Evolutionary conservation across 2,329 filamentous ascomycete genomes (phyloP).

Genomic region (Alternaria brassicae): DNA sequence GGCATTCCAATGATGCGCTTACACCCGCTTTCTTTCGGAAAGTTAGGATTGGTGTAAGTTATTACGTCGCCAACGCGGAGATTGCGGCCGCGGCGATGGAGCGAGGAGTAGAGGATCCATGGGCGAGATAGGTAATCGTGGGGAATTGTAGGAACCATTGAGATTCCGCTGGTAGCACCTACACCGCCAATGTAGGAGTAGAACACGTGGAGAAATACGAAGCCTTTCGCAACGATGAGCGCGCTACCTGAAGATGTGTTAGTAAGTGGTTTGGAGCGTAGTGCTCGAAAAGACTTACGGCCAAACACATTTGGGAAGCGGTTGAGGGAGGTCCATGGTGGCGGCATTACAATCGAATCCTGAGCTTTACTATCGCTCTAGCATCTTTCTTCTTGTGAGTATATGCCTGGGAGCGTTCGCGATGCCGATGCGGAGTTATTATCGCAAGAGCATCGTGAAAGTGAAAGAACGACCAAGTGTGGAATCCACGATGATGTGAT

Average conservation of each 20-base stretch:
- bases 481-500: not conserved
- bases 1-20: conserved; percentile 73
- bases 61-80: conserved; percentile 84
- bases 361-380: conserved; percentile 22
- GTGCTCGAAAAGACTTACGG: not conserved
- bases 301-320: conserved; percentile 15
- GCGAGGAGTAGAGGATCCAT: conserved; percentile 35
- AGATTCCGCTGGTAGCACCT: conserved; percentile 71
- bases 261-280: conserved; percentile 3
- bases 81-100: conserved; percentile 62
- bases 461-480: not conserved
- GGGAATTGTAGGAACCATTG: conserved; percentile 85
- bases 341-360: conserved; percentile 25
- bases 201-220: conserved; percentile 47
- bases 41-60: conserved; percentile 75
- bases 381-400: conserved; percentile 13
- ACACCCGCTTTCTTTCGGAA: conserved; percentile 64
- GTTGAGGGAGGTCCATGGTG: conserved; percentile 26
- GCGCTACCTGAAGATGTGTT: conserved; percentile 15
- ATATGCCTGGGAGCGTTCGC: not conserved
- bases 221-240: conserved; percentile 21
- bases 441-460: not conserved
- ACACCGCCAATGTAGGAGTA: conserved; percentile 65
- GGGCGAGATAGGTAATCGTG: conserved; percentile 24
- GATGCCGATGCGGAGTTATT: conserved; percentile 2